phyloP scores from a whole-genome alignment of 805 yeast genomes.

The Wickerhamiella vanderwaltii region DNA sequence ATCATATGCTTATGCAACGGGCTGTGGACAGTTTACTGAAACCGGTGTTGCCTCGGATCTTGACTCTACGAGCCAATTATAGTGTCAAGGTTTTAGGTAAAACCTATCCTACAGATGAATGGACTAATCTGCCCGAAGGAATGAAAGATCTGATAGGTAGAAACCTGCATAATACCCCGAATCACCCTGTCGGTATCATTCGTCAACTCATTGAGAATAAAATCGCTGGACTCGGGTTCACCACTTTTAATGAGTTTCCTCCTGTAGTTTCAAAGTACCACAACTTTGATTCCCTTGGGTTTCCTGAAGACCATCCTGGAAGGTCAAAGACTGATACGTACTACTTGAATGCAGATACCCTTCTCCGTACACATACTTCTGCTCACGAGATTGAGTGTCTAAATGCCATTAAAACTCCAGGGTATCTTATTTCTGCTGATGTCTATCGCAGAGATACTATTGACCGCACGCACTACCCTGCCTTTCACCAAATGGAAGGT shows the following conservation, averaged over 20 bases:
- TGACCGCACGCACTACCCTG: conserved; percentile 93
- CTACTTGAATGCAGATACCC: conserved; percentile 58
- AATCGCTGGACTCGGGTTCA: conserved; percentile 49
- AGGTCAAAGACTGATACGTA: conserved; percentile 87
- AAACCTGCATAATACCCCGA: conserved; percentile 54
- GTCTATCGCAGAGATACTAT: conserved; percentile 93
- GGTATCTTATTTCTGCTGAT: conserved; percentile 88
- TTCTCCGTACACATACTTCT: conserved; percentile 88
- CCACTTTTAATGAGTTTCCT: conserved; percentile 64
- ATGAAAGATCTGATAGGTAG: conserved; percentile 59
- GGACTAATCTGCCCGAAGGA: conserved; percentile 76
- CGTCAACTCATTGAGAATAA: conserved; percentile 59
- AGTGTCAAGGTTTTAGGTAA: too few relatives aligned
- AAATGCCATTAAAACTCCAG: conserved; percentile 52
- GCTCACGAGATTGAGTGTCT: conserved; percentile 93
- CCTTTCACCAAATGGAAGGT: conserved; percentile 96
- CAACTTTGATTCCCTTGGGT: conserved; percentile 86
- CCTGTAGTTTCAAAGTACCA: conserved; percentile 75
- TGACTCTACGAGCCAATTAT: too few relatives aligned
- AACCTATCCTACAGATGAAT: conserved; percentile 48
- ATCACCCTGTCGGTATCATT: conserved; percentile 86
- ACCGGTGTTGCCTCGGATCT: too few relatives aligned
- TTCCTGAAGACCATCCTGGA: conserved; percentile 88
- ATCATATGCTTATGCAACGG: too few relatives aligned
- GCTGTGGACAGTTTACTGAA: too few relatives aligned